A percentile compares a stretch with the other conserved stretches of the same genome.
Evolutionary conservation across 306 rosid genomes (phyloP).

Genomic region (Lathyrus tuberosus): DNA sequence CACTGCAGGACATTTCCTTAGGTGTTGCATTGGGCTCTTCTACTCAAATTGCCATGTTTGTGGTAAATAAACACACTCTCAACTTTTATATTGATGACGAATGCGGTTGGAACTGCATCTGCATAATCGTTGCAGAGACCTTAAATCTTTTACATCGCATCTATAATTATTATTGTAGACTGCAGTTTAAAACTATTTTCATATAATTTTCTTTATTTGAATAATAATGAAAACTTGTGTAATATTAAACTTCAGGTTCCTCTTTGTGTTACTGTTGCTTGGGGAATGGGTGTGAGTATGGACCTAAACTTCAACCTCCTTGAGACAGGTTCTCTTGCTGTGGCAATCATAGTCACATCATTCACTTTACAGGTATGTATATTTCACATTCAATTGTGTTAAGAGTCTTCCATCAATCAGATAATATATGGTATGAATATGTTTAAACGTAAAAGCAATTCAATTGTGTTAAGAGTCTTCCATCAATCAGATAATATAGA

Average conservation of each 20-base stretch:
- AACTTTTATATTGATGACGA: too few relatives aligned
- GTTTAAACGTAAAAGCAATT: too few relatives aligned
- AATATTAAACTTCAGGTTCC: slow-evolving; percentile 62
- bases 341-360: slow-evolving; percentile 68
- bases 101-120: too few relatives aligned
- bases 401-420: too few relatives aligned
- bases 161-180: too few relatives aligned
- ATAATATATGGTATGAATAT: too few relatives aligned
- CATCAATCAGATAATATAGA: too few relatives aligned
- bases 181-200: too few relatives aligned
- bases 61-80: slow-evolving; percentile 33
- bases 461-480: too few relatives aligned
- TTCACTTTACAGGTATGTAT: slow-evolving; percentile 70
- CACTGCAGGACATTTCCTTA: slow-evolving; percentile 43
- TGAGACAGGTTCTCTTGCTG: slow-evolving; percentile 79
- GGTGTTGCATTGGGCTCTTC: slow-evolving; percentile 53
- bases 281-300: slow-evolving; percentile 77
- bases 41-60: slow-evolving; percentile 55
- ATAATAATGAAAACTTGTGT: background rate
- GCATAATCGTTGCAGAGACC: too few relatives aligned
- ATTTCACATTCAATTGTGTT: too few relatives aligned
- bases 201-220: background rate
- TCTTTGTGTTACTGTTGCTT: slow-evolving; percentile 66
- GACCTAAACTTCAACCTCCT: slow-evolving; percentile 75
- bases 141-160: too few relatives aligned